Evolutionary conservation across 176 grass and related monocot species (phyloP), one percentile per base, ranked within the genome.

Genomic region (Zoysia japonica): DNA sequence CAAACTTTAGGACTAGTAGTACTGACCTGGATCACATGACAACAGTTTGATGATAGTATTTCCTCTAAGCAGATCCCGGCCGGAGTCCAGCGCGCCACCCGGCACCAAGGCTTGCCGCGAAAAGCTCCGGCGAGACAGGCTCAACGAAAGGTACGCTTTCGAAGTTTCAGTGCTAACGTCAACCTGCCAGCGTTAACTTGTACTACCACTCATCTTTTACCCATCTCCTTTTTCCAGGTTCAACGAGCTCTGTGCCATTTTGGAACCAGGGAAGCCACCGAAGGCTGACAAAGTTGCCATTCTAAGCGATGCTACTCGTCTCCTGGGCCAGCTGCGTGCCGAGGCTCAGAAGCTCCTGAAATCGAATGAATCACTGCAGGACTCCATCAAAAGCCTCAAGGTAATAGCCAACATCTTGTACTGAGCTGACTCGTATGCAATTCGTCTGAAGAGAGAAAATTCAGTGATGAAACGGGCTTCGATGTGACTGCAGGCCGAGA

Each of bases 31-130:
- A 61, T 3, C 19, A 11, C 59, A 61, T 36, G 59, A 61, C 20
- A 19, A 36, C 9, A 9, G 20, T 35, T 35, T 61, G 59, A 28
- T 3, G 19, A 6, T 9, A 57, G 12, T 3, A 28, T 9, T 40
- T 9, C 17, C n/a, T 73, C 47, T 66, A 59, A 3, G 46, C 90
- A 99, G 96, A 80, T 83, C 77, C 37, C 88, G 96, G 38, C 92
- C 71, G 28, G 90, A 99, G 68, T 96, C 96, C 45, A 89, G 90
- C 63, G 92, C 92, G 1, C 84, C 69, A 4, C 90, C 92, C 3
- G 96, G 92, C 12, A 91, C 96, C 17, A 99, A 99, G 79, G 96
- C 96, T 52, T 89, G 96, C 77, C 92, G 96, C 11, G 96, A 99
- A 75, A 99, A 99, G 90, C 84, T 91, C 67, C 86, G 96, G 56